phyloP scores from a whole-genome alignment of 78 protist genomes.

The slime mould (Dictyostelium discoideum) region DNA sequence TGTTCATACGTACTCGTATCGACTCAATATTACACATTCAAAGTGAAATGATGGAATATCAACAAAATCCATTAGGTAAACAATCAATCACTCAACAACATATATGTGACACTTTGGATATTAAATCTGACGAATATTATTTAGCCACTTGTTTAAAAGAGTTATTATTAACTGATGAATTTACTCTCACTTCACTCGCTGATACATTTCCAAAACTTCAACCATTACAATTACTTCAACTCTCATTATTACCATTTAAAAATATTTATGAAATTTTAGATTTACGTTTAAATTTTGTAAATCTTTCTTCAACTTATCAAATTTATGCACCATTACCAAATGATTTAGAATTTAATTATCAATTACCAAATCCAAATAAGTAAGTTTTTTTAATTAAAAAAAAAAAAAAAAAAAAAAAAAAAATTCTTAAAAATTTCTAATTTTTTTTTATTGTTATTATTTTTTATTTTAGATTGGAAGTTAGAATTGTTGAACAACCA shows the following conservation, averaged over 20 bases:
- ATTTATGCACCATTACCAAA: slow-evolving; percentile 19
- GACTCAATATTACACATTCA: slow-evolving; percentile 53
- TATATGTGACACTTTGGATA: slow-evolving; percentile 54
- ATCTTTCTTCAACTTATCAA: slow-evolving; percentile 22
- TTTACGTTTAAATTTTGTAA: slow-evolving; percentile 26
- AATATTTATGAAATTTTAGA: slow-evolving; percentile 48
- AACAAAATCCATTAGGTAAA: not conserved
- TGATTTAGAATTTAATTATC: slow-evolving; percentile 28
- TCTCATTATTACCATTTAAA: slow-evolving; percentile 46
- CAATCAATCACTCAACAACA: slow-evolving; percentile 28
- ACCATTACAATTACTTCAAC: slow-evolving; percentile 43
- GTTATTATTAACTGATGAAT: slow-evolving; percentile 42
- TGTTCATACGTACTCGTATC: slow-evolving; percentile 20
- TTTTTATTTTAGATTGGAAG: not conserved
- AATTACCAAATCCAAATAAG: slow-evolving; percentile 33
- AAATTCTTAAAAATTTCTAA: not conserved
- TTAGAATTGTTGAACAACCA: slow-evolving; percentile 86
- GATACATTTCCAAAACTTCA: slow-evolving; percentile 54
- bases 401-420: not conserved
- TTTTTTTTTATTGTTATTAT: not conserved
- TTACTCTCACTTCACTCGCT: slow-evolving; percentile 29
- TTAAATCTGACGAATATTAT: slow-evolving; percentile 51
- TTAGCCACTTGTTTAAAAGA: slow-evolving; percentile 20
- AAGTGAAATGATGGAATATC: slow-evolving; percentile 8
- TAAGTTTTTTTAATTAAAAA: not conserved